Conservation (phyloP, 371 early-diverging fungal genomes). For the Mucor lusitanicus region DNA sequence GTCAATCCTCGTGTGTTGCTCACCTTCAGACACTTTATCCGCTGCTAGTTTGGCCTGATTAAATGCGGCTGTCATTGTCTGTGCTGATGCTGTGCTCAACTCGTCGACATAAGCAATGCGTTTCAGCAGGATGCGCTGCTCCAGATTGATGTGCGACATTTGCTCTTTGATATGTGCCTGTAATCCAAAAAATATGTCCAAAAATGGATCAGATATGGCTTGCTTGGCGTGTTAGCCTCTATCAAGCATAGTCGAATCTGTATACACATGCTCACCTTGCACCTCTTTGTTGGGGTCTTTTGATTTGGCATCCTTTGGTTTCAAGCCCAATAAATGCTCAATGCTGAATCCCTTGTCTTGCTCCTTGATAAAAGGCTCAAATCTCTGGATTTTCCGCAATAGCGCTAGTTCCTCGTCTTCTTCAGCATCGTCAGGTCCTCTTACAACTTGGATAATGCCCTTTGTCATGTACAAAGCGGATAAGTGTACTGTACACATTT, state of each 20-base stretch:
- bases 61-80: slow-evolving; percentile 15
- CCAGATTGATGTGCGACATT: slow-evolving; percentile 15
- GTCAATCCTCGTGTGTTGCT: too few relatives aligned
- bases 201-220: not conserved
- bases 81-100: slow-evolving; percentile 15
- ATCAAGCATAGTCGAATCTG: not conserved
- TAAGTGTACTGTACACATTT: not conserved
- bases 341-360: slow-evolving; percentile 23
- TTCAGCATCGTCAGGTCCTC: not conserved
- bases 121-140: slow-evolving; percentile 26
- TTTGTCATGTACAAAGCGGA: not conserved
- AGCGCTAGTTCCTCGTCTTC: slow-evolving; percentile 13
- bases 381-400: slow-evolving; percentile 7
- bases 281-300: not conserved
- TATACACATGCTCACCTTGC: not conserved
- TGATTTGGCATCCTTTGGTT: not conserved
- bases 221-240: not conserved
- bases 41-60: slow-evolving; percentile 25
- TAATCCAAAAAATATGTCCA: slow-evolving; percentile 19
- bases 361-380: slow-evolving; percentile 29
- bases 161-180: slow-evolving; percentile 21
- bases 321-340: slow-evolving; percentile 18
- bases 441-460: slow-evolving; percentile 25
- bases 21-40: slow-evolving; percentile 30
- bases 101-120: slow-evolving; percentile 35